Evolutionary conservation across 2,329 filamentous ascomycete species (phyloP), one percentile per base, ranked within the genome.

Genomic region (Curvularia verruculosa): DNA sequence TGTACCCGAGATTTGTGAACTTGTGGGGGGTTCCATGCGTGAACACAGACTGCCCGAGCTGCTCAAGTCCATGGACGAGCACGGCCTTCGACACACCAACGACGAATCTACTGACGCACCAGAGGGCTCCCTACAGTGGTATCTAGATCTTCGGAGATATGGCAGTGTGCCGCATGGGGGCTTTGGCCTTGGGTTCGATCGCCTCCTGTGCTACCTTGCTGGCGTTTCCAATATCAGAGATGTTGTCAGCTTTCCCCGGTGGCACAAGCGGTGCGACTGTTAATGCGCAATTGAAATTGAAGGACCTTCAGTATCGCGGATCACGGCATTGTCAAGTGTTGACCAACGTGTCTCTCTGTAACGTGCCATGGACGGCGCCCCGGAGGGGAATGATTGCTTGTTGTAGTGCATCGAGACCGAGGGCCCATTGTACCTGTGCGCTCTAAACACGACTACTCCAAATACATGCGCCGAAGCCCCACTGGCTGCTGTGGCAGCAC

Each of bases 101-200:
- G 48, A 64, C 19, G 44, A 56, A 28, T 54, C 60, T 1, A 50
- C 61, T 4, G 64, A 64, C 48, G 57, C 57, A 45, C 56, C 69
- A 49, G 66, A 69, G 40, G 66, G 68, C 26, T 70, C 71, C 28
- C 77, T 96, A 52, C 85, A 89, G 65, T 97, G 93, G 93, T 97
- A 96, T 73, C 81, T 91, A 23, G 92, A 97, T 75, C 83, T 97
- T 59, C 87, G 93, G 59, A 87, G 89, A 64, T 97, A 92, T 85
- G 93, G 93, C n/a, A 93, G 89, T 65, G 91, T 92, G 54, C 92
- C 92, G 34, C 93, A 96, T 69, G 93, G 93, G 40, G 93, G 93
- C 1, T 97, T 96, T 73, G 93, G 93, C 2, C 76, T 97, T 54
- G 93, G 93, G 8, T 96, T 96, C 72, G 93, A 97, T 80, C 86